A percentile compares a stretch with the other conserved stretches of the same genome.
phyloP scores from a whole-genome alignment of 257 asterid genomes.

The Solanum pimpinellifolium region DNA sequence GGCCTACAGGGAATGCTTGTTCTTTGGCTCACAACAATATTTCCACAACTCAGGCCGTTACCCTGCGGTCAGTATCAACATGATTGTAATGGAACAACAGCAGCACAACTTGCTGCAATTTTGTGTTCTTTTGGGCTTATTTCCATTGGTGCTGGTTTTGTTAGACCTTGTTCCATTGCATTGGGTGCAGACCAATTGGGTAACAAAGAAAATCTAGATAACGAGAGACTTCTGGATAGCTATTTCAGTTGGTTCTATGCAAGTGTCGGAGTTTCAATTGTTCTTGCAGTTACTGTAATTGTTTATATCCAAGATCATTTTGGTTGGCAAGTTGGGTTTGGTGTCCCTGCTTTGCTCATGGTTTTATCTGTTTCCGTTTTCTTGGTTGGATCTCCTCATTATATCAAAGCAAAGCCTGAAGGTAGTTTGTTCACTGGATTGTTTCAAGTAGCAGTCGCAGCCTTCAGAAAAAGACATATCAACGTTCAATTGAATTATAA shows the following conservation, averaged over 20 bases:
- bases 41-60: slow-evolving; percentile 1
- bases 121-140: background rate
- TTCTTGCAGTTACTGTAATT: background rate
- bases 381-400: background rate
- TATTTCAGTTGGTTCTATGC: slow-evolving; percentile 9
- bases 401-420: background rate
- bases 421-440: slow-evolving; percentile 8
- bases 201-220: background rate
- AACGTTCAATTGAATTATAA: background rate
- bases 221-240: background rate
- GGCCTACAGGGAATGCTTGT: background rate
- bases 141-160: slow-evolving; percentile 7
- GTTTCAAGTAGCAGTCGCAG: slow-evolving; percentile 8
- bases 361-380: background rate
- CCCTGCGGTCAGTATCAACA: background rate
- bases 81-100: background rate
- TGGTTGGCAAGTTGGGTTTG: slow-evolving; percentile 15
- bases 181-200: slow-evolving; percentile 6
- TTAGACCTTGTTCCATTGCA: slow-evolving; percentile 10
- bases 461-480: slow-evolving; percentile 4
- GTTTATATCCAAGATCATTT: slow-evolving; percentile 13
- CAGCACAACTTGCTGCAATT: background rate
- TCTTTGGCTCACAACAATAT: slow-evolving; percentile 6
- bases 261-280: background rate
- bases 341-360: slow-evolving; percentile 7